Conservation (phyloP, 257 asterid species). For the Gentiana straminea region DNA sequence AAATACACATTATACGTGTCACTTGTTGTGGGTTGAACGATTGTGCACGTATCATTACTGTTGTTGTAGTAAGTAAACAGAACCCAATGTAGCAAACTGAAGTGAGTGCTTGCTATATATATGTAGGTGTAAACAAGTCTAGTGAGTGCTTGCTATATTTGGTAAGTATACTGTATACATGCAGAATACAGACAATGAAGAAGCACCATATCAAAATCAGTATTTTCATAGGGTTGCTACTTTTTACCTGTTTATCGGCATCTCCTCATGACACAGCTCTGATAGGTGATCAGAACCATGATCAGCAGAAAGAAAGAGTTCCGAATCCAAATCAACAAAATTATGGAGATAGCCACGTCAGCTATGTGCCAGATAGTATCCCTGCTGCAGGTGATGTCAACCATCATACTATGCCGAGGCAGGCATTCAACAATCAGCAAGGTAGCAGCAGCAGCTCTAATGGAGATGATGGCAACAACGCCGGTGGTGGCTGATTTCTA, state of each 20-base stretch:
- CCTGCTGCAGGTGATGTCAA: constrained; percentile 17
- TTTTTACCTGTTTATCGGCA: background rate
- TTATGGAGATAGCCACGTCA: background rate
- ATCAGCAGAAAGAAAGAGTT: background rate
- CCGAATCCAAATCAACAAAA: background rate
- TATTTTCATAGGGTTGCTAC: constrained; percentile 5
- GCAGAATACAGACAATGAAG: too few relatives aligned
- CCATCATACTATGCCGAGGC: constrained; percentile 52
- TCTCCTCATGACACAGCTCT: background rate
- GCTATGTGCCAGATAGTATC: constrained; percentile 12
- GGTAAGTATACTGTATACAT: too few relatives aligned
- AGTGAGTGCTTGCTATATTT: too few relatives aligned
- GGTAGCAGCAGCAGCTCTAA: constrained; percentile 19
- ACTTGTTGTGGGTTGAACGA: too few relatives aligned
- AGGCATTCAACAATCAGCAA: constrained; percentile 41
- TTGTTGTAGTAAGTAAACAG: too few relatives aligned
- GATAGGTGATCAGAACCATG: background rate
- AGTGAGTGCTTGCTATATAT: too few relatives aligned
- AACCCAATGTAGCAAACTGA: too few relatives aligned
- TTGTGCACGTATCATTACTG: too few relatives aligned
- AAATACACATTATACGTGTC: too few relatives aligned
- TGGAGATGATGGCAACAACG: constrained; percentile 16
- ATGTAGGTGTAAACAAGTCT: too few relatives aligned
- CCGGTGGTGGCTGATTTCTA: constrained; percentile 8
- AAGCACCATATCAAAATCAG: background rate